phyloP scores from a whole-genome alignment of 2,329 filamentous ascomycete species.

The Diatrype stigma region DNA sequence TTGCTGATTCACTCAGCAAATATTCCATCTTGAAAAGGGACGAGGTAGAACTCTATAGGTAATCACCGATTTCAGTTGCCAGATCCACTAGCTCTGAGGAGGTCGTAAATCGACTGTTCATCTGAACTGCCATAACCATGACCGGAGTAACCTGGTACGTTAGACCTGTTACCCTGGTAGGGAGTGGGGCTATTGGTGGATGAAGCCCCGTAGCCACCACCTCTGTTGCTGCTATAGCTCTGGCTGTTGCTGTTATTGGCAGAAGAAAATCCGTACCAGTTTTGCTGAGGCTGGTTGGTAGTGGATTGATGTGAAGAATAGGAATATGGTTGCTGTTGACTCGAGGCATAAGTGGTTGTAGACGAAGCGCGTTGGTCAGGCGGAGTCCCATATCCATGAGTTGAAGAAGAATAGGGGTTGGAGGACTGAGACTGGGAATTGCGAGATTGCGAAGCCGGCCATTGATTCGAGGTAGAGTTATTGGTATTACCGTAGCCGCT shows the following conservation, averaged over 20 bases:
- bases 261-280: conserved; percentile 31
- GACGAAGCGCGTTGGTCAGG: conserved; percentile 18
- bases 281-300: conserved; percentile 25
- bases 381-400: conserved; percentile 8
- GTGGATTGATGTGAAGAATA: conserved; percentile 24
- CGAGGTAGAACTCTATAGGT: no score
- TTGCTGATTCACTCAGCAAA: no score
- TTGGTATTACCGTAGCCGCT: conserved; percentile 14
- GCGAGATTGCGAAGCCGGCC: conserved; percentile 21
- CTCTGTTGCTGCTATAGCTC: conserved; percentile 17
- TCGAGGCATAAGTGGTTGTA: conserved; percentile 20
- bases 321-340: conserved; percentile 25
- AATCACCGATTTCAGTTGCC: conserved; percentile 12
- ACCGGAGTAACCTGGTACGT: conserved; percentile 13
- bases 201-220: conserved; percentile 9
- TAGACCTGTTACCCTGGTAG: conserved; percentile 17
- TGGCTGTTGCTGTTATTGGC: conserved; percentile 18
- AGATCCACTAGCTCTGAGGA: conserved; percentile 17
- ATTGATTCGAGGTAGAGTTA: conserved; percentile 16
- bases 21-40: no score
- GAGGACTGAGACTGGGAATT: conserved; percentile 12
- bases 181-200: conserved; percentile 8
- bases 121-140: conserved; percentile 19
- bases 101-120: conserved; percentile 24
- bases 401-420: conserved; percentile 13